These are phyloP conservation scores for Sporothrix brunneoviolacea DNA, from an alignment of 2,329 filamentous ascomycete species.

Conservation along the genomic window DNA sequence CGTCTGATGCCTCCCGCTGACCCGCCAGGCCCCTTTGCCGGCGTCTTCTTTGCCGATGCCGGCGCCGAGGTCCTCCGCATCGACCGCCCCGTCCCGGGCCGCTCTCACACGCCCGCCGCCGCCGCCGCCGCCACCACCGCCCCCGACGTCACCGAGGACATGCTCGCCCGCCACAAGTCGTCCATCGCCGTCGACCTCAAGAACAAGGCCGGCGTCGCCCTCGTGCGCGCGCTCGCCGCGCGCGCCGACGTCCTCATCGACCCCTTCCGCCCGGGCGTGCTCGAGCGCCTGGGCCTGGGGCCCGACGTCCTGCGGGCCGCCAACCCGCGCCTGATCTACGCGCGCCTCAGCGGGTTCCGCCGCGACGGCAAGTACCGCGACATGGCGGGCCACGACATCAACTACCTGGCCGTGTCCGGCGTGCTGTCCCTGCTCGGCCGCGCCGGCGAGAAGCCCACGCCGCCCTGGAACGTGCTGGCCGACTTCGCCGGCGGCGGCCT, in stretches of 20 bases:
- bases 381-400: constrained; percentile 96
- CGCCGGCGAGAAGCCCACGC: constrained; percentile 60
- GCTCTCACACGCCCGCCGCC: constrained; percentile 31
- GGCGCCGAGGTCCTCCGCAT: constrained; percentile 83
- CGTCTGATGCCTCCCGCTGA: neutral
- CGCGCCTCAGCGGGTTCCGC: constrained; percentile 83
- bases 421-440: constrained; percentile 71
- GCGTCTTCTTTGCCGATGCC: constrained; percentile 81
- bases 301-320: constrained; percentile 58
- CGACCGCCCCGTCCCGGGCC: constrained; percentile 54
- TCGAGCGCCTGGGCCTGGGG: constrained; percentile 75
- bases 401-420: constrained; percentile 86
- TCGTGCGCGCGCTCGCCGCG: constrained; percentile 60
- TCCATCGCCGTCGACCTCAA: constrained; percentile 79
- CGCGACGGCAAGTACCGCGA: constrained; percentile 75
- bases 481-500: constrained; percentile 90
- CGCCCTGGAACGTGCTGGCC: constrained; percentile 77
- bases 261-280: constrained; percentile 83
- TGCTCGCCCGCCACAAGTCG: constrained; percentile 72
- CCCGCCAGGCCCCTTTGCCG: constrained; percentile 66
- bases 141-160: constrained; percentile 53
- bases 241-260: constrained; percentile 78
- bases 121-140: constrained; percentile 29
- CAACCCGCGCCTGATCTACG: constrained; percentile 74
- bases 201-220: constrained; percentile 50